Percentiles rank a stretch among this genome's conserved stretches.
phyloP scores from a whole-genome alignment of 108 stramenopile genomes.

The Skeletonema menzelii region DNA sequence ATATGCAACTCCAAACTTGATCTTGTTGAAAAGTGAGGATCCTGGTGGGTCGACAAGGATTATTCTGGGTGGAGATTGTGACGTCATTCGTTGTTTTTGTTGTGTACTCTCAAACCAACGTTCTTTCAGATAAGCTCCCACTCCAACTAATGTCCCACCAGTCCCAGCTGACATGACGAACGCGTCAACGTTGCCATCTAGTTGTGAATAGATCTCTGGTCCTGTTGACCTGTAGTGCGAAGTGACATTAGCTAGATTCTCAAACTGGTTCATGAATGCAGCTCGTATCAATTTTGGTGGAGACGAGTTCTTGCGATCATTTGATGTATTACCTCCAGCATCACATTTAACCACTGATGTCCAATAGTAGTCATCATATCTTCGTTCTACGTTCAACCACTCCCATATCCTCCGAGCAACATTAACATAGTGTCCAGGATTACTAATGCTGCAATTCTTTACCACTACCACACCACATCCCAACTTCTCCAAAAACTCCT shows the following conservation, averaged over 20 bases:
- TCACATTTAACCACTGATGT: slow-evolving; percentile 2
- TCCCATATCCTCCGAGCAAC: slow-evolving; percentile 66
- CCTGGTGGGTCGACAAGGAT: slow-evolving; percentile 94
- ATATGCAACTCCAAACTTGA: slow-evolving; percentile 92
- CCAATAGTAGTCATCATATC: slow-evolving; percentile 46
- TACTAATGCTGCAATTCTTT: slow-evolving; percentile 85
- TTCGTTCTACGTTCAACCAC: slow-evolving; percentile 45
- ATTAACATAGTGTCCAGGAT: slow-evolving; percentile 96
- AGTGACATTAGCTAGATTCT: slow-evolving; percentile 86
- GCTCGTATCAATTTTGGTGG: slow-evolving; percentile 51
- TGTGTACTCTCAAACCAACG: slow-evolving; percentile 25
- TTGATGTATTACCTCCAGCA: neutral
- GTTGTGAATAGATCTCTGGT: slow-evolving; percentile 85
- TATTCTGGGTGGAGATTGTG: slow-evolving; percentile 37
- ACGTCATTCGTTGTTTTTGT: neutral
- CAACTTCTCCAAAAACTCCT: slow-evolving; percentile 60
- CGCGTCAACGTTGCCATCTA: slow-evolving; percentile 69
- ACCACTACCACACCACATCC: slow-evolving; percentile 89
- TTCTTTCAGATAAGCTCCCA: slow-evolving; percentile 79
- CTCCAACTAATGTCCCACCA: slow-evolving; percentile 94
- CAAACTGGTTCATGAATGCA: slow-evolving; percentile 96
- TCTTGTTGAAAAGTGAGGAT: slow-evolving; percentile 82
- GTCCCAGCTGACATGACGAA: slow-evolving; percentile 98
- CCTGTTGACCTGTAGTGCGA: slow-evolving; percentile 87
- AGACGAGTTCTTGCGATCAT: neutral